phyloP scores from a whole-genome alignment of 352 stramenopile genomes.

The Thalassiosira sp. region DNA sequence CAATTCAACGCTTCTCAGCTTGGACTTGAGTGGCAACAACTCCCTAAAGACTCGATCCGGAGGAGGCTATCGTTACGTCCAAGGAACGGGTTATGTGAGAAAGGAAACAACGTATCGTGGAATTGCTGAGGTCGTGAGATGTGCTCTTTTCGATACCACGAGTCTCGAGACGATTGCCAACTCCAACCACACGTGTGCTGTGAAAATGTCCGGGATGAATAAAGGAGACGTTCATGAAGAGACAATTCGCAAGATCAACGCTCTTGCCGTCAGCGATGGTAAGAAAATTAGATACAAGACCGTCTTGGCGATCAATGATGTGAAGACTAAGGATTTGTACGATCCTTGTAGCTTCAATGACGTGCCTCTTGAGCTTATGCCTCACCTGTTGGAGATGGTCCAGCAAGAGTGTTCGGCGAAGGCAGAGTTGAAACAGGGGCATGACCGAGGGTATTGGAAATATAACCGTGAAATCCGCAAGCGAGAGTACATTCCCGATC shows the following conservation, averaged over 20 bases:
- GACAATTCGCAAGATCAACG: conserved; percentile 25
- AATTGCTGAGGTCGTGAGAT: no score
- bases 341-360: conserved; percentile 18
- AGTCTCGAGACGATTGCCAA: conserved; percentile 15
- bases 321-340: conserved; percentile 12
- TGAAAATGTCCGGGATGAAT: conserved; percentile 2
- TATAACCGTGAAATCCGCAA: no score
- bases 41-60: conserved; percentile 5
- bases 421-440: no score
- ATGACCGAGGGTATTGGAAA: no score
- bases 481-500: no score
- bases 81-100: no score
- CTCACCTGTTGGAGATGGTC: conserved; percentile 11
- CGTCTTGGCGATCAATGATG: background rate
- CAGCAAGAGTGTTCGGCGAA: no score
- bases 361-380: conserved; percentile 33
- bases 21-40: conserved; percentile 25
- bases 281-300: conserved; percentile 32
- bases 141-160: conserved; percentile 24
- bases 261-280: conserved; percentile 27
- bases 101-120: background rate
- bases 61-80: no score
- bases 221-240: background rate
- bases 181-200: conserved; percentile 26
- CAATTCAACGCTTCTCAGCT: conserved; percentile 21